Evolutionary conservation across 192 early-diverging fungal genomes (phyloP), one percentile per base, ranked within the genome.

Genomic region (Linnemannia schmuckeri): DNA sequence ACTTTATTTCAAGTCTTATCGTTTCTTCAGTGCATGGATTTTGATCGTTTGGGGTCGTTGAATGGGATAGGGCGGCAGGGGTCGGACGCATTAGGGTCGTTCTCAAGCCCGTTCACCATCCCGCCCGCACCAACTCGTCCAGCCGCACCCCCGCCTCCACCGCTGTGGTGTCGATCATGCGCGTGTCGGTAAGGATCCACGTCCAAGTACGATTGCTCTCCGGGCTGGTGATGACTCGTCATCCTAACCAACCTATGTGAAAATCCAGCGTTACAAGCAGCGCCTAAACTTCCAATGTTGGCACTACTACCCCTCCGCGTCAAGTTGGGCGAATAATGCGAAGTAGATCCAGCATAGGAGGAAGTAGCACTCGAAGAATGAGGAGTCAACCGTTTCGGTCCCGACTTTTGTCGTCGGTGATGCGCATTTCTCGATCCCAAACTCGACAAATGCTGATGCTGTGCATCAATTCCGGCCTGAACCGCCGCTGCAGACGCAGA

Each of bases 341-440:
- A 20, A 15, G 44, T 46, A 9, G 70, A 74, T 18, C 49, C 49
- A 27, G 52, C 30, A 9, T n/a, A 22, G 17, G 24, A 66, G 4
- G 27, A 12, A 10, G 57, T 66, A 30, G 61, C 33, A 13, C 6
- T 61, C 2, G 57, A 17, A 24, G 73, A 69, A 17, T 86, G 41
- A 0, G 85, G 85, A 0, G 79, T 52, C 6, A 81, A 30, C 44
- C 79, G 70, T 46, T 87, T 87, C 47, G 85, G 85, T 30, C 85
- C 85, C 1, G 85, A 87, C 27, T 87, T 87, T 33, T 87, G 85
- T 49, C 85, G 41, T n/a, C 85, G 79, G 52, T 87, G 85, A 42
- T 87, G 79, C 0, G 61, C 52, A 46, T 30, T 77, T 63, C 57
- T 83, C 4, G 10, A 0, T 2, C 77, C 40, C 18, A 72, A 74